Conservation (phyloP, 2,329 filamentous ascomycete species). For the Fusarium hainanense region DNA sequence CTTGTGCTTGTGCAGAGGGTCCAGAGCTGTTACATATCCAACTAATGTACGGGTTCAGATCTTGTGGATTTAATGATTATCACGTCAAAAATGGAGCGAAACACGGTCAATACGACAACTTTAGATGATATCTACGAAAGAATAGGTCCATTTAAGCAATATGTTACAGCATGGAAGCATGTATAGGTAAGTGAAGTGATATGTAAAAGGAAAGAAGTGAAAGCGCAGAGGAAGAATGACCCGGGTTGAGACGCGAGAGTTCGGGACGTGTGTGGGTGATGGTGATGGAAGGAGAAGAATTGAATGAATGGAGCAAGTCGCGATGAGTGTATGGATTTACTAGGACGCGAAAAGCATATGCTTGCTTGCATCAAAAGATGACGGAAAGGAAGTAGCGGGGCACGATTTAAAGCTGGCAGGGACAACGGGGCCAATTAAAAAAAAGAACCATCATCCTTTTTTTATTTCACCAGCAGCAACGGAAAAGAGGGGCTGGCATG, state of each 20-base stretch:
- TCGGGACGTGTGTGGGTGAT: conserved; percentile 1
- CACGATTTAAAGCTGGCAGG: not conserved
- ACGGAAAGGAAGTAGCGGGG: conserved; percentile 18
- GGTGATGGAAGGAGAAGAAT: not conserved
- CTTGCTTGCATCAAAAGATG: conserved; percentile 16
- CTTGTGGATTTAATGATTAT: not conserved
- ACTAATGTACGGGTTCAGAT: not conserved
- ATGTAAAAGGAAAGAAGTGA: conserved; percentile 37
- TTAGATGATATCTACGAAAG: not conserved
- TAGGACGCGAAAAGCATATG: conserved; percentile 6
- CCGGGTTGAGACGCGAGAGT: conserved; percentile 8
- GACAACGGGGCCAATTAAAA: conserved; percentile 32
- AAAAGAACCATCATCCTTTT: conserved; percentile 35
- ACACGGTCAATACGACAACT: not conserved
- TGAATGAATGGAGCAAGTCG: not conserved
- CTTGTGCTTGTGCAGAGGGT: not conserved
- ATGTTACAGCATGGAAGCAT: not conserved
- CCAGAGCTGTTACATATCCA: not conserved
- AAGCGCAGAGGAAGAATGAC: conserved; percentile 29
- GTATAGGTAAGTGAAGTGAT: conserved; percentile 8
- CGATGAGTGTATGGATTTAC: not conserved
- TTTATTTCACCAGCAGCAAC: conserved; percentile 32
- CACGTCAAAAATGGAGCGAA: not conserved
- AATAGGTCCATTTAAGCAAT: not conserved
- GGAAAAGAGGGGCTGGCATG: conserved; percentile 36